Evolutionary conservation across 2,329 filamentous ascomycete genomes (phyloP), one percentile per base, ranked within the genome.

Genomic region (Penicillium thymicola): DNA sequence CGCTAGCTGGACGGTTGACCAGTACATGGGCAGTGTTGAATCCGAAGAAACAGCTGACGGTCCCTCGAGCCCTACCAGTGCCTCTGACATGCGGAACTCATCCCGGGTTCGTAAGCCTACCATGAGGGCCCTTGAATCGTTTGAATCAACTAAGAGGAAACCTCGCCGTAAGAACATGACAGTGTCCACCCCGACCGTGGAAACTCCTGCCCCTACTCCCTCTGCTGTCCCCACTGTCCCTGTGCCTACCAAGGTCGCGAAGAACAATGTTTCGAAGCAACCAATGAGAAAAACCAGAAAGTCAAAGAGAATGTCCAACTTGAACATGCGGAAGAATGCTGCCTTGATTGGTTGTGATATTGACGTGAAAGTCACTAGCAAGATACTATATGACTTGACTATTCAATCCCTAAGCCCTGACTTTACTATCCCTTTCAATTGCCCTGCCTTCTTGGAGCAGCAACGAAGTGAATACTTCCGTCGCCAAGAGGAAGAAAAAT

Each of bases 61-160:
- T 37, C 44, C 49, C 36, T 49, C 57, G 16, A 60, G 62, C n/a
- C 57, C 66, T 40, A 52, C 58, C 42, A 53, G 59, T 47, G 38
- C 61, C 25, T 59, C 52, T 49, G 65, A 64, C 8, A 58, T 57
- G 28, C 65, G 68, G n/a, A 54, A 64, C 34, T 72, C 70, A 18
- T 60, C 54, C 16, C 68, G 70, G 5, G 40, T 65, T 30, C 67
- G 68, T 42, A 71, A 71, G 45, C 68, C 68, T 18, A 71, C 70
- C 4, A 57, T 59, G 21, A 67, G 68, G 30, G 69, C 70, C 8
- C 61, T 67, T 21, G 70, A 73, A 58, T 64, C 69, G 40, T 46
- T 63, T 14, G 47, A 59, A 23, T 63, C 41, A 18, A 18, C 16
- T 6, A 63, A 60, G 46, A 55, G 43, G 21, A 55, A 61, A n/a